Conservation (phyloP, 805 yeast species). For the Wickerhamiella hasegawae region DNA sequence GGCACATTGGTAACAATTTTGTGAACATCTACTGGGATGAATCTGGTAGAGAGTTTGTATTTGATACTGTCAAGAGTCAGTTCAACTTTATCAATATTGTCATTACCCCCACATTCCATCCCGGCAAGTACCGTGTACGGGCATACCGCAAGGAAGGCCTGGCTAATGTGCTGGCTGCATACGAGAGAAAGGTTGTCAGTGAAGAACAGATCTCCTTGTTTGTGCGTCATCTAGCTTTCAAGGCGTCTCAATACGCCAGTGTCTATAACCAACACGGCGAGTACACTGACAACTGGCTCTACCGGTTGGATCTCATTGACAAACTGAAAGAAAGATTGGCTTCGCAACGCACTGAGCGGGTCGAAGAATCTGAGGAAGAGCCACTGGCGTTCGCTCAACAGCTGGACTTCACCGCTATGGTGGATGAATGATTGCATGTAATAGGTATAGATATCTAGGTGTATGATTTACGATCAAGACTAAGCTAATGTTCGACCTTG, state of each 20-base stretch:
- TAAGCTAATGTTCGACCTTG: conserved; percentile 33
- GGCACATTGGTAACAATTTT: conserved; percentile 76
- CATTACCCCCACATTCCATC: conserved; percentile 35
- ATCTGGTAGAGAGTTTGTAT: conserved; percentile 47
- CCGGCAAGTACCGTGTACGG: conserved; percentile 38
- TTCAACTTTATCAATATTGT: conserved; percentile 74
- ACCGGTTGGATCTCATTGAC: conserved; percentile 41
- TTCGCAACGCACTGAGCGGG: conserved; percentile 1
- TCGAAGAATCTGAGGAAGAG: background rate
- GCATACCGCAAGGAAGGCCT: conserved; percentile 50
- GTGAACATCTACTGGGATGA: conserved; percentile 75
- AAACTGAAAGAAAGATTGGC: conserved; percentile 22
- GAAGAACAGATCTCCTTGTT: conserved; percentile 43
- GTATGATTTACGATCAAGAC: background rate
- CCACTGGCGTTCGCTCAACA: conserved; percentile 6
- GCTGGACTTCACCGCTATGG: conserved; percentile 14
- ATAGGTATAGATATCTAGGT: background rate
- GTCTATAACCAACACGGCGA: conserved; percentile 53
- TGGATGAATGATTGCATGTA: background rate
- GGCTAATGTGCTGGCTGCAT: conserved; percentile 61
- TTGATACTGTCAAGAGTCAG: conserved; percentile 57
- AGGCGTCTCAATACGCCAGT: conserved; percentile 56
- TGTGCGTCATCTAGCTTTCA: conserved; percentile 48
- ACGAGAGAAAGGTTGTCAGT: conserved; percentile 56
- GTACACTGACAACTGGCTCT: conserved; percentile 50